Evolutionary conservation across 1,139 yeast species (phyloP).

Genomic region (Debaryomyces fabryi): DNA sequence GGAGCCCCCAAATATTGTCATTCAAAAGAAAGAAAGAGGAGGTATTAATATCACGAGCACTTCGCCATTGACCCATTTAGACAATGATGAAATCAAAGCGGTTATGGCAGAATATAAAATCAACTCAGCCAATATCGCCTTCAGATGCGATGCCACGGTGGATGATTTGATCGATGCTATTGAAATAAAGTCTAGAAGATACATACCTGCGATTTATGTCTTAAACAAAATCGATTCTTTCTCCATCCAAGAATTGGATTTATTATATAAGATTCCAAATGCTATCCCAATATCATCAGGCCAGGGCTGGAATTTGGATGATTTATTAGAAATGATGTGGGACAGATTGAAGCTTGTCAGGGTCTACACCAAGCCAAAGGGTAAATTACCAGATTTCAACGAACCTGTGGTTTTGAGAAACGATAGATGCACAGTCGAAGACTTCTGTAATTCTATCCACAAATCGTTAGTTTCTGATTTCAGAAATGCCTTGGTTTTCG

Average conservation of each 20-base stretch:
- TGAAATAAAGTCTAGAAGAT: conserved; percentile 86
- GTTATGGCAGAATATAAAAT: conserved; percentile 95
- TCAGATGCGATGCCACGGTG: conserved; percentile 96
- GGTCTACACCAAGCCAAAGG: conserved; percentile 97
- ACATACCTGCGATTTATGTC: conserved; percentile 93
- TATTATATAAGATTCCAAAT: conserved; percentile 87
- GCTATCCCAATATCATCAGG: conserved; percentile 97
- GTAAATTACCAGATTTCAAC: conserved; percentile 85
- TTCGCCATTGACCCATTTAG: conserved; percentile 87
- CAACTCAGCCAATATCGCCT: conserved; percentile 95
- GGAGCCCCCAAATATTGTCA: conserved; percentile 87
- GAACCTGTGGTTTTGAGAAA: conserved; percentile 92
- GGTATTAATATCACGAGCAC: conserved; percentile 94
- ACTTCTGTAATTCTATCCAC: conserved; percentile 95
- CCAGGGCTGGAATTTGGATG: conserved; percentile 95
- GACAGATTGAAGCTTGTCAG: conserved; percentile 83
- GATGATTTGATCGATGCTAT: conserved; percentile 94
- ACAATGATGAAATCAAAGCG: conserved; percentile 90
- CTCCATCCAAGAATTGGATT: conserved; percentile 88
- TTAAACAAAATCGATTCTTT: conserved; percentile 94
- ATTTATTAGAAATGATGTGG: conserved; percentile 94
- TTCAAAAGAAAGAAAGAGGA: conserved; percentile 92
- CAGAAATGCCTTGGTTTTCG: conserved; percentile 87
- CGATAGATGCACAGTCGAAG: conserved; percentile 85
- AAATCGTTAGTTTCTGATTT: conserved; percentile 92